Base-by-base conservation (phyloP, 2,329 filamentous ascomycete genomes). In the Cladosporium colombiae region DNA sequence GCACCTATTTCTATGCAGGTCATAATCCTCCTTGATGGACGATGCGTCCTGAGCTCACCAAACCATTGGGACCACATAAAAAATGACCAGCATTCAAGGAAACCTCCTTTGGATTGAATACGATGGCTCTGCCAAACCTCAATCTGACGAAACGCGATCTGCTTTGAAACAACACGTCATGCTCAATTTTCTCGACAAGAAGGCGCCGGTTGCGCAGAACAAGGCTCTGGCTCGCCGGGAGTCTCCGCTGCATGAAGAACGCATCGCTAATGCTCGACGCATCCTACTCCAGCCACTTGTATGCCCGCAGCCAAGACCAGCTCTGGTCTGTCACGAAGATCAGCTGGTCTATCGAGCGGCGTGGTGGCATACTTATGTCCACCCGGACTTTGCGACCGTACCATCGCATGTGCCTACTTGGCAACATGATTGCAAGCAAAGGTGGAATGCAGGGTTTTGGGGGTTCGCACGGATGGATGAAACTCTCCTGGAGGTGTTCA, bases 161-260 rank as follows among this genome's bases (percentile, higher is more conserved):
- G 33, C 56, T 13, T 5, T 46, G n/a, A 59, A 46, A 29, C 56
- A 59, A 46, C 56, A 59, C 37, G 56, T 59, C 21, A 59, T 59
- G 56, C 56, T 40, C 14, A 37, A 59, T 18, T 59, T 46, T 7
- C 23, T 59, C 37, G 56, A 40, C 56, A 40, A 46, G 16, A 59
- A 46, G 16, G 37, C 35, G 21, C 56, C 11, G 31, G 21, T 27
- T 18, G 31, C 23, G n/a, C 10, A 46, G 14, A 8, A 13, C 5
- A 40, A 29, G 3, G 27, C 16, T 14, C 18, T 29, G 21, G 33
- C 11, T 27, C 31, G 55, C 13, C 55, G 55, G n/a, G 31, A 46
- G 23, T 16, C 23, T 11, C 21, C 33, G 13, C 18, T 18, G 33
- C 56, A n/a, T 37, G 33, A 57, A 35, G 21, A 7, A 14, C 16